Base-by-base conservation (phyloP, 148 eudicot genomes). In the Cornus suecica region DNA sequence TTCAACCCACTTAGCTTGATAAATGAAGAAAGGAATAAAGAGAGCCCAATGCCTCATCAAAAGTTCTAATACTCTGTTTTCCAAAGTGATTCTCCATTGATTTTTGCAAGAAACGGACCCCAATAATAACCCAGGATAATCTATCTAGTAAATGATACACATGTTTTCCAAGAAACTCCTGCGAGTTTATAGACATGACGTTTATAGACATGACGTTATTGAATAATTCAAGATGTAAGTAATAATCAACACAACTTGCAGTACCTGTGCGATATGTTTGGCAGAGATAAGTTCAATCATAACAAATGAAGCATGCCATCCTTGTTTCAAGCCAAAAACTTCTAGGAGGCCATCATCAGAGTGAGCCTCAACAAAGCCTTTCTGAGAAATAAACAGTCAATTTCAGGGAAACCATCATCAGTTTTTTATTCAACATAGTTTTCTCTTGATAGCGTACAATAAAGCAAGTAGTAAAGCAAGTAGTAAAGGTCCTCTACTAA, bases 291-390 rank as follows among this genome's bases (percentile, higher is more conserved):
- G 86, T 84, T 92, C 97, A 26, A 84, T 92, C 95, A 94, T 86
- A 72, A 94, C 98, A 73, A 94, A 89, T 32, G 98, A 94, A 65
- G 98, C 98, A 82, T 94, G 98, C 98, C 98, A 94, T 72, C 98
- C 98, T 61, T 94, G 97, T 83, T 94, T 94, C 1, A 94, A 81
- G 76, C 98, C 98, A 37, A 94, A 94, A 34, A 94, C 78, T 87
- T 94, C 98, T 64, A 94, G 54, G 76, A 85, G 86, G 48, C 98
- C 98, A 71, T 94, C 98, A 87, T 94, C 97, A 20, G 88, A 89
- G 32, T 92, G 92, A 30, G 98, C 97, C 81, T 88, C 89, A 58
- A 94, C 98, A 84, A 92, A 94, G 48, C 97, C 99, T 85, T 81
- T 92, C 97, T 94, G 88, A 37, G 67, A 63, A 69, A 28, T 41